Conservation (phyloP, 1,284 basidiomycete genomes). For the Inonotus hispidus region DNA sequence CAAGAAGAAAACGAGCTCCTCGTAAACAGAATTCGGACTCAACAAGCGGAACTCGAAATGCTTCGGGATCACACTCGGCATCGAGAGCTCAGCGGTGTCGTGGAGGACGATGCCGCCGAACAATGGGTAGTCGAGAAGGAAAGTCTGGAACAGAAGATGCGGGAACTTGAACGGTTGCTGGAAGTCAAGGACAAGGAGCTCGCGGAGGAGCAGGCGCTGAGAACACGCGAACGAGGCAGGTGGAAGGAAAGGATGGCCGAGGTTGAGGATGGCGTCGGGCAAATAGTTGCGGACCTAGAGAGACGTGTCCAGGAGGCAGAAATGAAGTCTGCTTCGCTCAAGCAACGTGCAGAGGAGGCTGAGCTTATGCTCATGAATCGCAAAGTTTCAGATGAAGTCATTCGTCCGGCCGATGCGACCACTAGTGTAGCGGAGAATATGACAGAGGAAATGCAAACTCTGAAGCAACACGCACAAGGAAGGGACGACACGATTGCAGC, state of each 20-base stretch:
- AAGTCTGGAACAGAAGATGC: slow-evolving; percentile 41
- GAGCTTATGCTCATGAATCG: slow-evolving; percentile 6
- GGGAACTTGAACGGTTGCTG: slow-evolving; percentile 45
- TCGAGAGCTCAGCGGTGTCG: slow-evolving; percentile 47
- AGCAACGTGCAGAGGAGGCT: slow-evolving; percentile 7
- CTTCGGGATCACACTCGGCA: not conserved
- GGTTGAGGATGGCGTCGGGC: slow-evolving; percentile 60
- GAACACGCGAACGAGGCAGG: slow-evolving; percentile 55
- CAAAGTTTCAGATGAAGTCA: slow-evolving; percentile 1
- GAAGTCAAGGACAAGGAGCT: slow-evolving; percentile 34
- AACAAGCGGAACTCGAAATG: slow-evolving; percentile 37
- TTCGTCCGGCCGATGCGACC: not conserved
- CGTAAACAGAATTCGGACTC: slow-evolving; percentile 39
- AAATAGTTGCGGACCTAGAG: slow-evolving; percentile 62
- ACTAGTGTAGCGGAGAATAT: not conserved
- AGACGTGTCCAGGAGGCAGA: slow-evolving; percentile 40
- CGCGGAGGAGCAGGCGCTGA: slow-evolving; percentile 48
- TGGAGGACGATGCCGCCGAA: slow-evolving; percentile 53
- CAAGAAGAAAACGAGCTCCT: slow-evolving; percentile 77
- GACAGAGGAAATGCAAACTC: not conserved
- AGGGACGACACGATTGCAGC: not conserved
- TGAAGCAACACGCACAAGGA: not conserved
- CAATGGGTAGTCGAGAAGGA: slow-evolving; percentile 61
- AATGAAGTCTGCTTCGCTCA: slow-evolving; percentile 25
- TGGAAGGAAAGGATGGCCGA: slow-evolving; percentile 66